Evolutionary conservation across 805 yeast species (phyloP), one percentile per base, ranked within the genome.

Genomic region (Yarrowia sp.): DNA sequence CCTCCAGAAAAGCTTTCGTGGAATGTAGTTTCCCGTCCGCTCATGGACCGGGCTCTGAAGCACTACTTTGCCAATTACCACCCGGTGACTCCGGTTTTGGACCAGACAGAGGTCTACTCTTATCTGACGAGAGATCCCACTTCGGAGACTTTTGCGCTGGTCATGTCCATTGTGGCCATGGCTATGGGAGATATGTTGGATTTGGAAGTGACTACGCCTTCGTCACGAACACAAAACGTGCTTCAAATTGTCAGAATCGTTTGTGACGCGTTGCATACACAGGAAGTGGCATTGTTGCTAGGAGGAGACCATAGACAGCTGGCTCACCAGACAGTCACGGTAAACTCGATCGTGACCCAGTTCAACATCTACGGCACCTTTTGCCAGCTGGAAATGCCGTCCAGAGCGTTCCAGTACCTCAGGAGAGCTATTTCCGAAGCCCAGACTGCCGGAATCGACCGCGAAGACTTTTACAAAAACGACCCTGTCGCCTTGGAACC

Each of bases 351-450:
- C 11, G 16, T 28, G 8, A 54, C 61, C 46, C 46, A 21, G 11
- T 54, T 54, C 46, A 54, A 54, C 35, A 3, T 54, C 14, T 54
- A 54, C 17, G 61, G 44, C 12, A 38, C 61, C 35, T 54, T 36
- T 35, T 36, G 61, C 24, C 61, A 54, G 26, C 35, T 54, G 33
- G 61, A 54, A 38, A 54, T 54, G 61, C 61, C 61, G 9, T n/a
- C 46, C 3, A 7, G 46, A 14, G 61, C 61, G 11, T 54, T 54
- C 14, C 19, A 54, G 9, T 26, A 14, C 14, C 61, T 54, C 5
- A 8, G 61, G 17, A 26, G 26, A n/a, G 44, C 46, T 16, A 54
- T 54, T 5, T 7, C 61, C 26, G 36, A 36, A 19, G 61, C 61
- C 35, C 61, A 54, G 17, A 26, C 46, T 4, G 46, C 46, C 0